These are phyloP conservation scores for Conringia planisiliqua DNA, from an alignment of 345 rosid genomes.

Conservation along the genomic window DNA sequence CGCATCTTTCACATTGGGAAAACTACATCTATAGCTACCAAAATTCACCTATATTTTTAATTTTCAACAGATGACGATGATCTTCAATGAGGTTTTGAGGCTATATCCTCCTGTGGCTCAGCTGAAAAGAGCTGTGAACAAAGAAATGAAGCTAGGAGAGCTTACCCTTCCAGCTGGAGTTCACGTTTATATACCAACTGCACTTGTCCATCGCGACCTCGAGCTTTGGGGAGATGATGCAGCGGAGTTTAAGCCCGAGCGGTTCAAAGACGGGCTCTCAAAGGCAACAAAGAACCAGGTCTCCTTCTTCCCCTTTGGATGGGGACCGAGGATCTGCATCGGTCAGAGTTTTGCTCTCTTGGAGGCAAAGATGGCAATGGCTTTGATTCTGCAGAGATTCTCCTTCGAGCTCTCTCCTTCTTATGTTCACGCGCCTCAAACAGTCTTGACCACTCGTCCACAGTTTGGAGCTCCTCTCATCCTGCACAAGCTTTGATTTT, in stretches of 20 bases:
- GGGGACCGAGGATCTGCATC: conserved; percentile 61
- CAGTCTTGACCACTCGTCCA: conserved; percentile 46
- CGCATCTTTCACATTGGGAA: not conserved
- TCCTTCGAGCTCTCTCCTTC: conserved; percentile 38
- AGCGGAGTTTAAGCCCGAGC: conserved; percentile 58
- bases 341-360: conserved; percentile 62
- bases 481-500: conserved; percentile 29
- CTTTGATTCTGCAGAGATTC: conserved; percentile 34
- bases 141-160: conserved; percentile 53
- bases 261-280: conserved; percentile 59
- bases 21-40: not conserved
- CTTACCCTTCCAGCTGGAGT: conserved; percentile 52
- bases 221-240: conserved; percentile 65
- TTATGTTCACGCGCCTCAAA: conserved; percentile 53
- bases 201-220: conserved; percentile 51
- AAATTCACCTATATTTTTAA: not conserved
- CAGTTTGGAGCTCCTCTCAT: conserved; percentile 61
- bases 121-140: conserved; percentile 38
- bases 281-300: conserved; percentile 57
- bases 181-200: conserved; percentile 36
- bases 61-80: conserved; percentile 47
- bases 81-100: conserved; percentile 56
- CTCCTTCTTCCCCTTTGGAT: conserved; percentile 57
- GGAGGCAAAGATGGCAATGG: conserved; percentile 53
- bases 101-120: conserved; percentile 51